Evolutionary conservation across 108 stramenopile genomes (phyloP).

Genomic region (Aurantiochytrium sp.): DNA sequence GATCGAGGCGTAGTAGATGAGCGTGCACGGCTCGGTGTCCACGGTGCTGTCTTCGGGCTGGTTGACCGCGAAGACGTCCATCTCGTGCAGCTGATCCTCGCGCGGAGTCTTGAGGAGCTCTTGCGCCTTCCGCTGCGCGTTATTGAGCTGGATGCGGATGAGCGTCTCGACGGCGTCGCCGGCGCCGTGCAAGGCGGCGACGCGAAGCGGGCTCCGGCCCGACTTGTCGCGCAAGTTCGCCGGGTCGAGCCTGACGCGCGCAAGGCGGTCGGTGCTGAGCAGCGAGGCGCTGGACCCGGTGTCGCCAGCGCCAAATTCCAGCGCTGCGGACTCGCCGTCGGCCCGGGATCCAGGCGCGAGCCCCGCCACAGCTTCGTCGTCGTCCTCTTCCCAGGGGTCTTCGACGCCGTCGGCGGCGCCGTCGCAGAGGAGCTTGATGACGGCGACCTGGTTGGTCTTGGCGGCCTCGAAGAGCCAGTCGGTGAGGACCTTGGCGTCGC

Average conservation of each 20-base stretch:
- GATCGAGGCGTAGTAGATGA: neutral
- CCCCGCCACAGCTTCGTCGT: too few species aligned
- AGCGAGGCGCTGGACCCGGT: too few species aligned
- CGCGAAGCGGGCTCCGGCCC: neutral
- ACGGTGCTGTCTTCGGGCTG: neutral
- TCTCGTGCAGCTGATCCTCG: neutral
- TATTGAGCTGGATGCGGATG: neutral
- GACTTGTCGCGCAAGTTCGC: neutral
- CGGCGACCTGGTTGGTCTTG: neutral
- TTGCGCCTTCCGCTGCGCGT: neutral
- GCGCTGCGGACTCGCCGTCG: neutral
- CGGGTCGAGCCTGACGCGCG: neutral
- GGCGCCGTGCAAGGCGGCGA: neutral
- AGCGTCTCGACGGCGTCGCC: neutral
- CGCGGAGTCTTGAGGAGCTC: neutral
- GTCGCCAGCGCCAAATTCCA: too few species aligned
- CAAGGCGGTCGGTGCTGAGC: neutral
- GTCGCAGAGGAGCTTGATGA: neutral
- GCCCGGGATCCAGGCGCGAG: too few species aligned
- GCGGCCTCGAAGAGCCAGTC: constrained; percentile 20
- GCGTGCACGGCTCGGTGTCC: neutral
- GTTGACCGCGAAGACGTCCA: neutral
- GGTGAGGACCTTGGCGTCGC: neutral
- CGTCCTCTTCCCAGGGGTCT: neutral
- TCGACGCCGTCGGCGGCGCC: neutral